Conservation (phyloP, 73 alveolate species). For the Effrenium voratum region DNA sequence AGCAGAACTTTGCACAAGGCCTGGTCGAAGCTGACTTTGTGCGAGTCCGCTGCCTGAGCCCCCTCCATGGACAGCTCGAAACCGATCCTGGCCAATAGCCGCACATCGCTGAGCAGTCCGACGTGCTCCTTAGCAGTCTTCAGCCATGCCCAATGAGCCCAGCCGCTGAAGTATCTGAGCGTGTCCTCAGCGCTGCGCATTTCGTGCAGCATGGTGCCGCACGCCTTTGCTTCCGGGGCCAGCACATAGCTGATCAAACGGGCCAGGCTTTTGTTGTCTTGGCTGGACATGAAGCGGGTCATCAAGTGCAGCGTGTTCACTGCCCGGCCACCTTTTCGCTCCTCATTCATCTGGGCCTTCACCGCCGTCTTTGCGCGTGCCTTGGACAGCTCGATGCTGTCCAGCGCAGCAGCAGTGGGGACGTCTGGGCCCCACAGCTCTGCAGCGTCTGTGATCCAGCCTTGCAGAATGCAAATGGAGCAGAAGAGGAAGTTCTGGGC, state of each 20-base stretch:
- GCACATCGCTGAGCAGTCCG: not conserved
- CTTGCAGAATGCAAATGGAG: constrained; percentile 9
- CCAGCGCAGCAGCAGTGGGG: not conserved
- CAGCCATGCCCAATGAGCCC: not conserved
- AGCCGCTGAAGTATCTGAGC: not conserved
- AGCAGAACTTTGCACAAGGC: not conserved
- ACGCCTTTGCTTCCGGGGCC: not conserved
- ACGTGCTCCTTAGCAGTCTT: not conserved
- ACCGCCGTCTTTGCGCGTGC: not conserved
- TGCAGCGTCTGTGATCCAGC: not conserved
- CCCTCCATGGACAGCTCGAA: not conserved
- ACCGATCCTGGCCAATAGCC: not conserved
- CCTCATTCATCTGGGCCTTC: not conserved
- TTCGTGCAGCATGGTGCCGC: not conserved
- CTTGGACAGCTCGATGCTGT: not conserved
- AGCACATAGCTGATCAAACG: not conserved
- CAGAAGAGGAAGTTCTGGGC: not conserved
- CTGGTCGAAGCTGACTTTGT: not conserved
- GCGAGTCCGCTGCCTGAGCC: not conserved
- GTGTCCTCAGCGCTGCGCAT: not conserved
- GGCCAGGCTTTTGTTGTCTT: not conserved
- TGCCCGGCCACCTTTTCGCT: not conserved
- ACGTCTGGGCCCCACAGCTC: constrained; percentile 29
- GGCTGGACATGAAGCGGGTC: constrained; percentile 7
- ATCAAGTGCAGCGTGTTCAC: constrained; percentile 10